Conservation (phyloP, 148 eudicot species). For the Beta vulgaris region DNA sequence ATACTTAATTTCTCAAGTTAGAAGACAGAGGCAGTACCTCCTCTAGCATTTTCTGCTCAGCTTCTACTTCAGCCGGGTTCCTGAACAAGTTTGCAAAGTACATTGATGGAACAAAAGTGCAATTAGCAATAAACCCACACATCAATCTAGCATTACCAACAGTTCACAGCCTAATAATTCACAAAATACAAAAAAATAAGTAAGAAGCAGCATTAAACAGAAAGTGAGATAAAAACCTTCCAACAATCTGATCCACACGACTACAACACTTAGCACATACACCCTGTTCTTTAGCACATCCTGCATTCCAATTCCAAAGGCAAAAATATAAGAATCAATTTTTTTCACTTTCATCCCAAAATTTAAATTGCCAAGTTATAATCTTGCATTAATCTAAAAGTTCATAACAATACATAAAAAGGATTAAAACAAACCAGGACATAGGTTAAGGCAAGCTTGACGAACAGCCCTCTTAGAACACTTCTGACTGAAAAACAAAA, state of each 20-base stretch:
- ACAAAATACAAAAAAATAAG: neutral
- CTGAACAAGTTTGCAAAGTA: slow-evolving; percentile 31
- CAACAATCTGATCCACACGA: slow-evolving; percentile 56
- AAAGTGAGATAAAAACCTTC: slow-evolving; percentile 49
- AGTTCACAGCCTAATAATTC: neutral
- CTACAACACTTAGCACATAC: slow-evolving; percentile 90
- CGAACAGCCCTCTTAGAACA: slow-evolving; percentile 88
- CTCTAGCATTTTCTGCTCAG: slow-evolving; percentile 80
- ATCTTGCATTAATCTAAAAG: too few relatives aligned
- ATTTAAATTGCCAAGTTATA: neutral
- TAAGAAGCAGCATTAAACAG: neutral
- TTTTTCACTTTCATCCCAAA: neutral
- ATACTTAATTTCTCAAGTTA: neutral
- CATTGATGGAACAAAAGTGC: neutral
- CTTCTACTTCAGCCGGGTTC: slow-evolving; percentile 65
- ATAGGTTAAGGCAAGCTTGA: slow-evolving; percentile 87
- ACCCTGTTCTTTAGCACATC: slow-evolving; percentile 86
- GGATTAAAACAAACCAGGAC: slow-evolving; percentile 54
- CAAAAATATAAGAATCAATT: slow-evolving; percentile 8
- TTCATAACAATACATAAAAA: neutral
- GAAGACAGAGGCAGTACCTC: slow-evolving; percentile 41
- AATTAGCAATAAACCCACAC: neutral
- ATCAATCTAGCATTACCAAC: neutral
- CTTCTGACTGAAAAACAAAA: slow-evolving; percentile 49
- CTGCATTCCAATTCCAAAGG: slow-evolving; percentile 35